Conservation (phyloP, 2,329 filamentous ascomycete species). For the Colletotrichum magnum region DNA sequence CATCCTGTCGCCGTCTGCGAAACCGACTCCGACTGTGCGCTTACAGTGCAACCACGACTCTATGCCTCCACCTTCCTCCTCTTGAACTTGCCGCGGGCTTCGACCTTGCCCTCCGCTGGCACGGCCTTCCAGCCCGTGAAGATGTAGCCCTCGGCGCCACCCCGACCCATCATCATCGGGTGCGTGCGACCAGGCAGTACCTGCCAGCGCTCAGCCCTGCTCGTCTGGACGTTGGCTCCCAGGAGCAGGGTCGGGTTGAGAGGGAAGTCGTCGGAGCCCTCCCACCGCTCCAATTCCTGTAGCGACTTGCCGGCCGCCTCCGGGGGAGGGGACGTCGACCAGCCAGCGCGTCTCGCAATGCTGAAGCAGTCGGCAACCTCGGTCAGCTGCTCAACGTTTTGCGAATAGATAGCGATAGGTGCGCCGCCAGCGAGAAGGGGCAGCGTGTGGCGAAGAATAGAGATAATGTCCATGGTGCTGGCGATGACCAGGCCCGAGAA, state of each 20-base stretch:
- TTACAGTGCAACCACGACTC: neutral
- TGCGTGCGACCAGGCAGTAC: slow-evolving; percentile 93
- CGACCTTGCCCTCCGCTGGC: slow-evolving; percentile 83
- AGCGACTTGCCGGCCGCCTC: slow-evolving; percentile 60
- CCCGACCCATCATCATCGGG: slow-evolving; percentile 90
- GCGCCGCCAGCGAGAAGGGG: slow-evolving; percentile 88
- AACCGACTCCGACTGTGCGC: neutral
- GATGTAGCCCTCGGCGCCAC: slow-evolving; percentile 91
- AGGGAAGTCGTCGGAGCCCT: slow-evolving; percentile 81
- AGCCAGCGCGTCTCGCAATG: slow-evolving; percentile 83
- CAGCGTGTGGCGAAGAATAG: slow-evolving; percentile 80
- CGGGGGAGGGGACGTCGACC: slow-evolving; percentile 68
- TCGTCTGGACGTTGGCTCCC: slow-evolving; percentile 84
- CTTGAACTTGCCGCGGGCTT: slow-evolving; percentile 85
- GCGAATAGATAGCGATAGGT: slow-evolving; percentile 87
- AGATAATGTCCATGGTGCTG: slow-evolving; percentile 84
- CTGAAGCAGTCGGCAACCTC: slow-evolving; percentile 87
- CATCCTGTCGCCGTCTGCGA: neutral
- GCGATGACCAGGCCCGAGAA: slow-evolving; percentile 90
- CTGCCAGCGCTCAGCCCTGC: slow-evolving; percentile 86
- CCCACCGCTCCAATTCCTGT: slow-evolving; percentile 69
- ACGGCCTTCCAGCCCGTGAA: slow-evolving; percentile 87
- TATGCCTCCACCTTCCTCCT: slow-evolving; percentile 71
- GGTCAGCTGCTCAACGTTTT: slow-evolving; percentile 83
- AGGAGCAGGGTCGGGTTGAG: slow-evolving; percentile 89